These are phyloP conservation scores for Cordyceps javanica DNA, from an alignment of 2,329 filamentous ascomycete genomes.

Conservation along the genomic window DNA sequence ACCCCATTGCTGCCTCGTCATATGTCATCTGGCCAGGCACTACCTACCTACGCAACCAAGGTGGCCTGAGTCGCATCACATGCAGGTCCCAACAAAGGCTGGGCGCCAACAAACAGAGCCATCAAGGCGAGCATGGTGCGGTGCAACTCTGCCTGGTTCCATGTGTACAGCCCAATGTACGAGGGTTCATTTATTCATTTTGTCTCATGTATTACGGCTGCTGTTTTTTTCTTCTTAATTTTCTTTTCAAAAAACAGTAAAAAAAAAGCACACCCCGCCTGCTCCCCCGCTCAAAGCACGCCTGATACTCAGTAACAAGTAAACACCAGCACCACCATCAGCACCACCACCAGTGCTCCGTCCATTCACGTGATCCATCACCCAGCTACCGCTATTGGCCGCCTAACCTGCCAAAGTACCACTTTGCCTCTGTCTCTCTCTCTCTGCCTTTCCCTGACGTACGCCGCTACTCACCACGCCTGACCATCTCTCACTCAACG, in stretches of 20 bases:
- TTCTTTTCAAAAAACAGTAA: no score
- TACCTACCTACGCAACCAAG: no score
- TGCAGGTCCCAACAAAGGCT: conserved; percentile 7
- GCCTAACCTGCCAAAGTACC: background rate
- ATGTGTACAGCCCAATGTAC: no score
- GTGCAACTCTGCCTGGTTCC: no score
- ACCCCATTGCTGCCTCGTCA: background rate
- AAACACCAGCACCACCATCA: background rate
- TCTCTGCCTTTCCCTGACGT: conserved; percentile 28
- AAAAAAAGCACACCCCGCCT: no score
- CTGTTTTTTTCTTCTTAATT: no score
- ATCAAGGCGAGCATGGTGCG: no score
- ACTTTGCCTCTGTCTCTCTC: background rate
- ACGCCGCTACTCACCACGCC: conserved; percentile 7
- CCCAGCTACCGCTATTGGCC: background rate
- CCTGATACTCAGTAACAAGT: no score
- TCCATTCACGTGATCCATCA: background rate
- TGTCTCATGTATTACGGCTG: no score
- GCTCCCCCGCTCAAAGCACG: background rate
- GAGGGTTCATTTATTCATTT: no score
- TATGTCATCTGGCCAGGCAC: background rate
- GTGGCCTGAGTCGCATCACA: background rate
- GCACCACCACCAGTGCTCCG: background rate
- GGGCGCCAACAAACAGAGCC: background rate
- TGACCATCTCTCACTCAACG: background rate